Base-by-base conservation (phyloP, 1,284 basidiomycete genomes). In the Omphalotus olearius region DNA sequence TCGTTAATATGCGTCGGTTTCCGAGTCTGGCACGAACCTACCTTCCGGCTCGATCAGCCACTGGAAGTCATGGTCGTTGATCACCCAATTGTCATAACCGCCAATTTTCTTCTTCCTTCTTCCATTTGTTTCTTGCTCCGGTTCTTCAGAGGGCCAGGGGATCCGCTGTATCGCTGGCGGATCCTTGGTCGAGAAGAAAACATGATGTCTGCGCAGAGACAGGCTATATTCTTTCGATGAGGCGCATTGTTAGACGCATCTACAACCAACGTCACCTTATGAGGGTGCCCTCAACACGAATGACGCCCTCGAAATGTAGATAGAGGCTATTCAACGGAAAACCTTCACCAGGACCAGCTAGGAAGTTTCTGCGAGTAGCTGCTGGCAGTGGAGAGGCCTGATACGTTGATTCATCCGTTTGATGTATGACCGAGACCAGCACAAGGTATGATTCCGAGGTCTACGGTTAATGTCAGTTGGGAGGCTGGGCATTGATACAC, bases 361-460 rank as follows among this genome's bases (percentile, higher is more conserved):
- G 69, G 64, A 91, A 91, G 62, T 76, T 83, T 47, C 77, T 77
- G 59, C 78, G 83, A 45, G 80, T 78, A 63, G 69, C 79, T 26
- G 70, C 66, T 43, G 74, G 73, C 41, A 82, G 69, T 7, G 75
- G 69, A 14, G 81, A 77, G 0, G 78, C 65, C 55, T 77, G 72
- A 61, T 90, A 88, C 7, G 78, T 76, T 3, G 72, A 66, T 53
- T 77, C 70, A 20, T 80, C 75, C 17, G 77, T 72, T 47, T 79
- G 75, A 55, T 84, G 80, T 25, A 82, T 73, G 25, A 94, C 79
- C 3, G 79, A 74, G 47, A 94, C 77, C 43, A 93, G 74, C 6
- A 95, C 82, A 10, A 95, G 74, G 64, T 86, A 88, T 0, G 90
- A 92, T 43, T 79, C 75, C 1, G 83, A 77, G 0, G 92, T 94